Base-by-base conservation (phyloP, 495 filamentous ascomycete genomes). In the Aspergillus campestris region DNA sequence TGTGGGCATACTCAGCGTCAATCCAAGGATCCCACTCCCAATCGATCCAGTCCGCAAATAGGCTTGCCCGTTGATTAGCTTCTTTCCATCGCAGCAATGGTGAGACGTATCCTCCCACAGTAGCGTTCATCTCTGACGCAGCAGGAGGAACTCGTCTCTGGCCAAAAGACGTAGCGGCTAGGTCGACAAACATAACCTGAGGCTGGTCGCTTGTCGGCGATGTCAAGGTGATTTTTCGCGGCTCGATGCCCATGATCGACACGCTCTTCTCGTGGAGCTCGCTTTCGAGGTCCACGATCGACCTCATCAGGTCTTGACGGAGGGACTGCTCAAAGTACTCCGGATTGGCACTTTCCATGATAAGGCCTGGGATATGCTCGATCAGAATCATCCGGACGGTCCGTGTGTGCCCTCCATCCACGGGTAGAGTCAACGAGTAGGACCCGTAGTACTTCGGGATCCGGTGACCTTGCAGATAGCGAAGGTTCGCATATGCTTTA, bases 381-480 rank as follows among this genome's bases (percentile, higher is more conserved):
- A 55, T 44, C 11, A 55, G 32, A 29, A 55, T 55, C n/a, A 55
- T 29, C 31, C 52, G 51, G 7, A 55, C 49, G 15, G 10, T 29
- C 27, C 52, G 52, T 3, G 14, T 14, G 5, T 13, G 15, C 5
- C 9, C 15, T 14, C 18, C 41, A 7, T 18, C 0, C n/a, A 33
- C 52, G 3, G 33, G 44, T 12, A 55, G 15, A n/a, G 45, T 35
- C 9, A 49, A 15, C 2, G 52, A 43, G 35, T 42, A 52, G 3
- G 42, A 51, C 31, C 52, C 52, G 30, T 51, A 48, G 34, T 9
- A 52, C 11, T 32, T 13, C 7, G 49, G 52, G 33, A 52, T 32
- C 6, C 27, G 27, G 32, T 2, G 32, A 34, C 32, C 9, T 10
- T 34, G 32, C 9, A 34, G 9, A 34, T 12, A 1, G 9, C 12